phyloP scores from a whole-genome alignment of 371 early-diverging fungal genomes.

The Gilbertella persicaria region DNA sequence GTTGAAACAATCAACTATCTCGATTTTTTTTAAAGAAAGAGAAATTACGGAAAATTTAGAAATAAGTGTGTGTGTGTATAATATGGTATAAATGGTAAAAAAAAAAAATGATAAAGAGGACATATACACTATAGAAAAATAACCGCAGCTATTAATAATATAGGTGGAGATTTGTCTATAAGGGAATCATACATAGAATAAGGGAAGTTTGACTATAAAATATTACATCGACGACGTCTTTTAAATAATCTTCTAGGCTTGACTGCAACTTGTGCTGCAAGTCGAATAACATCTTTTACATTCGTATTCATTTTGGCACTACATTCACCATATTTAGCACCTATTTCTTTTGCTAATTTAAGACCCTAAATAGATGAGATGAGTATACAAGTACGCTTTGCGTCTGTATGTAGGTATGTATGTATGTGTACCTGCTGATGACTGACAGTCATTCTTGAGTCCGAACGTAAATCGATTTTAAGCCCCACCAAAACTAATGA shows the following conservation, averaged over 20 bases:
- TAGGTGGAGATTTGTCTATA: no score
- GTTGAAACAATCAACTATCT: no score
- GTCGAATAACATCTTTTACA: constrained; percentile 74
- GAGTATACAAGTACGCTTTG: constrained; percentile 8
- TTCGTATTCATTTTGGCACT: constrained; percentile 81
- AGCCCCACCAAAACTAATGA: constrained; percentile 70
- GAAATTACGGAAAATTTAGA: no score
- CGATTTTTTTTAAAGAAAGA: no score
- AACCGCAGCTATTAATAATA: no score
- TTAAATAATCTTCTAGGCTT: constrained; percentile 25
- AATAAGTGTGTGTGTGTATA: no score
- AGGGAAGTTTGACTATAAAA: constrained; percentile 7
- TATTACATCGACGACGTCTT: constrained; percentile 16
- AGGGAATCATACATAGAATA: no score
- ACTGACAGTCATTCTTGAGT: constrained; percentile 21
- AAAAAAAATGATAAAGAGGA: no score
- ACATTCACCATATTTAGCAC: constrained; percentile 84
- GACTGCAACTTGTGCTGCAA: constrained; percentile 32
- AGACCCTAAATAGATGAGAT: constrained; percentile 52
- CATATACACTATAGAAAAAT: no score
- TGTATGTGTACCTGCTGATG: constrained; percentile 25
- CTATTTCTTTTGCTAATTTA: constrained; percentile 72
- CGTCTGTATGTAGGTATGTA: background rate
- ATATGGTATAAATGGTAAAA: no score
- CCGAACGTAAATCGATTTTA: constrained; percentile 66